phyloP scores from a whole-genome alignment of 176 grass and related monocot genomes.

The Juncus effusus region DNA sequence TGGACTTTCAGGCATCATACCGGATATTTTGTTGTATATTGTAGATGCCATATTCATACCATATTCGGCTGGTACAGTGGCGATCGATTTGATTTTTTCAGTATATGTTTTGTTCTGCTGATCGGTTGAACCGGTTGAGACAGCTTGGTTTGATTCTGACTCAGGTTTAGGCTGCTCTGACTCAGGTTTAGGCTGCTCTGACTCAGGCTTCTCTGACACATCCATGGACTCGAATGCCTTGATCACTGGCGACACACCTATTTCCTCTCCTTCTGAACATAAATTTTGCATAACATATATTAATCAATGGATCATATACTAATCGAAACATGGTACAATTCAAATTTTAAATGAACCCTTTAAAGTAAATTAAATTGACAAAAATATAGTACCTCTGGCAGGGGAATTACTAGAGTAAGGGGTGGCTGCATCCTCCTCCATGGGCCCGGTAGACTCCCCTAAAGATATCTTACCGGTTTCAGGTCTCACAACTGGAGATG shows the following conservation, averaged over 20 bases:
- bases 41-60: constrained; percentile 52
- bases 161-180: background rate
- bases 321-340: too few relatives aligned
- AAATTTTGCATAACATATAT: too few relatives aligned
- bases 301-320: too few relatives aligned
- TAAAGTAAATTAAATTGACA: too few relatives aligned
- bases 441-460: constrained; percentile 28
- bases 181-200: background rate
- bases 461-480: constrained; percentile 20
- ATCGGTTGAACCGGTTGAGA: background rate
- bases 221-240: constrained; percentile 51
- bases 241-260: constrained; percentile 58
- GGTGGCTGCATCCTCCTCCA: constrained; percentile 50
- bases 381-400: constrained; percentile 18
- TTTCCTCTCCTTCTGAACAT: constrained; percentile 56
- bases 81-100: constrained; percentile 52
- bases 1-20: constrained; percentile 13
- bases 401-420: constrained; percentile 39
- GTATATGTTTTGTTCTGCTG: constrained; percentile 26
- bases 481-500: constrained; percentile 9
- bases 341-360: too few relatives aligned
- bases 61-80: constrained; percentile 45
- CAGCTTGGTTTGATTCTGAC: constrained; percentile 11
- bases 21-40: constrained; percentile 56
- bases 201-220: constrained; percentile 31